Evolutionary conservation across 2,329 filamentous ascomycete species (phyloP), one percentile per base, ranked within the genome.

Genomic region (Aspergillus viridinutans): DNA sequence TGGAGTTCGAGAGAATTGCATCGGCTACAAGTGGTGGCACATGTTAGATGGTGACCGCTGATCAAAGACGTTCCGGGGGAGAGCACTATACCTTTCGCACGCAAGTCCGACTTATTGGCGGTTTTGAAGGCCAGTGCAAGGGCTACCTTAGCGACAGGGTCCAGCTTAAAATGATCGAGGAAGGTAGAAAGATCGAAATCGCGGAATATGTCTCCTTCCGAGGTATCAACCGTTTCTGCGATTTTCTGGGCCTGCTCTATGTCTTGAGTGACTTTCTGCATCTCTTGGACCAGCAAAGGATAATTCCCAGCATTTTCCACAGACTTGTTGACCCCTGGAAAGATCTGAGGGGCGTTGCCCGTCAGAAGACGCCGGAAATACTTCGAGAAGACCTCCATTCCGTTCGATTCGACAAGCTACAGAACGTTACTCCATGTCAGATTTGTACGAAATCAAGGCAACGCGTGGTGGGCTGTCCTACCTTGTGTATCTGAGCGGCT

Each of bases 301-400:
- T 96, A 95, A 74, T 90, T 95, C 61, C 89, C 90, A 53, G 89
- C 82, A 74, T 89, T 90, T 63, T 90, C 83, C 63, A 86, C 84
- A 55, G 85, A 84, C 75, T 91, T 84, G 67, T 85, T 90, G 54
- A 87, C 81, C 61, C 89, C 86, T 52, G 91, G 88, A 72, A 97
- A 97, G 73, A 99, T 94, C 70, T 94, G 88, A 62, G 88, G 81
- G 68, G 92, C 91, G 85, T 97, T 97, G 78, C 88, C 88, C 76
- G 89, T 89, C 71, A 99, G 85, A 73, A 97, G 83, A 76, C 93
- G 90, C 76, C 91, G 88, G 77, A 99, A 96, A 76, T 94, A 97
- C 81, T 92, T 95, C 59, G 90, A 87, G 75, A 92, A 97, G 72
- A 97, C 92, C 83, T 99, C 95, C 93, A 99, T 99, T 72, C 92